phyloP scores from a whole-genome alignment of 768 basidiomycete species.

The Epithele typhae region DNA sequence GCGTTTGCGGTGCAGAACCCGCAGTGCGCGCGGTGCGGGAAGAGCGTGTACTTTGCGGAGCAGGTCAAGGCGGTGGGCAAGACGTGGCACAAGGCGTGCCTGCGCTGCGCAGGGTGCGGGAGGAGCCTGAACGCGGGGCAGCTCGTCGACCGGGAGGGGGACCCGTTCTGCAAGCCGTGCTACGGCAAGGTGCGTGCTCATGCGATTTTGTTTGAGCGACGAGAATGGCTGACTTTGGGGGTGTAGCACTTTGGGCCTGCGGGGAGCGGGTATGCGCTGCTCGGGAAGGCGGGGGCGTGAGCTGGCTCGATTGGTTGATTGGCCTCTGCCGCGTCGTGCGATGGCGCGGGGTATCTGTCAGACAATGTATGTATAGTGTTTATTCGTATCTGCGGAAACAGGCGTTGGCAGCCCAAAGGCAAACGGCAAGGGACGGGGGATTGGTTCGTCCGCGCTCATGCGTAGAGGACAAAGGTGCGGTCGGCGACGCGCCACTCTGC shows the following conservation, averaged over 20 bases:
- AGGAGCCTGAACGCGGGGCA: conserved; percentile 67
- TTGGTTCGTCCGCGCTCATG: conserved; percentile 18
- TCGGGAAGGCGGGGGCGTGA: conserved; percentile 45
- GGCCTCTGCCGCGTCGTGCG: too few species aligned
- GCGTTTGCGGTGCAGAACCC: conserved; percentile 56
- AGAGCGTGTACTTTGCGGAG: conserved; percentile 84
- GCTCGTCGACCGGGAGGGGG: conserved; percentile 72
- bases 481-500: conserved; percentile 69
- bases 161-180: conserved; percentile 66
- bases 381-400: too few species aligned
- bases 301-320: too few species aligned
- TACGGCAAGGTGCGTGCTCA: conserved; percentile 57
- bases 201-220: too few species aligned
- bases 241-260: conserved; percentile 65
- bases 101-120: conserved; percentile 72
- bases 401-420: too few species aligned
- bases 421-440: too few species aligned
- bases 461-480: conserved; percentile 41
- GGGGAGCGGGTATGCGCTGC: conserved; percentile 71
- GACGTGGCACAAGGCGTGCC: conserved; percentile 73
- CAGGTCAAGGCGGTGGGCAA: conserved; percentile 80
- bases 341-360: too few species aligned
- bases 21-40: conserved; percentile 61
- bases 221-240: neutral
- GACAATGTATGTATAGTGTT: too few species aligned